Conservation (phyloP, 192 early-diverging fungal genomes). For the Coemansia sp. region DNA sequence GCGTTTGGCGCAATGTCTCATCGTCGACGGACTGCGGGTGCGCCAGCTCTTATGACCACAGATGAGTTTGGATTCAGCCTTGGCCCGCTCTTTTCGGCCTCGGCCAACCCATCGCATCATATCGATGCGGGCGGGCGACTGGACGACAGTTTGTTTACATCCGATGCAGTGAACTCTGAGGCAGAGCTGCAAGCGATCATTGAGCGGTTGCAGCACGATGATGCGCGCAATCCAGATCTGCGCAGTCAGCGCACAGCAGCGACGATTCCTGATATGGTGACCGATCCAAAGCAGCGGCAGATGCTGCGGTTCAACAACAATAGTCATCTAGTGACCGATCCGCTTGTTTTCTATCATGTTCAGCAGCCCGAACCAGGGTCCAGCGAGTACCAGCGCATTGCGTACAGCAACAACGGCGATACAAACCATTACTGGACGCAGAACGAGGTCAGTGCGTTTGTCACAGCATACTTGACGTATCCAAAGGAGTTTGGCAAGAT, state of each 20-base stretch:
- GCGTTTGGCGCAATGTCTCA: slow-evolving; percentile 12
- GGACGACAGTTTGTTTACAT: slow-evolving; percentile 54
- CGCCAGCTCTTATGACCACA: neutral
- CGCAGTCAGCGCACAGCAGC: slow-evolving; percentile 72
- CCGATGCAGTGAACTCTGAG: slow-evolving; percentile 75
- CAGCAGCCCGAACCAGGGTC: slow-evolving; percentile 29
- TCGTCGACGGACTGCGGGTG: slow-evolving; percentile 14
- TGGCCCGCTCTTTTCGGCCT: slow-evolving; percentile 41
- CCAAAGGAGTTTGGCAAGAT: slow-evolving; percentile 80
- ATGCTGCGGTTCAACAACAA: slow-evolving; percentile 60
- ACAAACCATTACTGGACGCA: slow-evolving; percentile 64
- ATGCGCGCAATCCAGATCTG: slow-evolving; percentile 69
- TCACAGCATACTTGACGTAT: slow-evolving; percentile 62
- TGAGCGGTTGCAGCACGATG: slow-evolving; percentile 66
- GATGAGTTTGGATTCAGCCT: slow-evolving; percentile 50
- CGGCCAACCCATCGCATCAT: slow-evolving; percentile 14
- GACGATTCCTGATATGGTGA: slow-evolving; percentile 70
- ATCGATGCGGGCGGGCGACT: slow-evolving; percentile 6
- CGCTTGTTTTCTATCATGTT: slow-evolving; percentile 62
- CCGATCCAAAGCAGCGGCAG: slow-evolving; percentile 59
- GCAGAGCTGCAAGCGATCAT: slow-evolving; percentile 77
- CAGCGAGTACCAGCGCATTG: slow-evolving; percentile 18
- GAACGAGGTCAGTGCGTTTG: slow-evolving; percentile 65
- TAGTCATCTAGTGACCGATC: slow-evolving; percentile 61
- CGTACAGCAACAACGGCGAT: slow-evolving; percentile 54